Base-by-base conservation (phyloP, 129 eudicot genomes). In the Sambucus nigra region DNA sequence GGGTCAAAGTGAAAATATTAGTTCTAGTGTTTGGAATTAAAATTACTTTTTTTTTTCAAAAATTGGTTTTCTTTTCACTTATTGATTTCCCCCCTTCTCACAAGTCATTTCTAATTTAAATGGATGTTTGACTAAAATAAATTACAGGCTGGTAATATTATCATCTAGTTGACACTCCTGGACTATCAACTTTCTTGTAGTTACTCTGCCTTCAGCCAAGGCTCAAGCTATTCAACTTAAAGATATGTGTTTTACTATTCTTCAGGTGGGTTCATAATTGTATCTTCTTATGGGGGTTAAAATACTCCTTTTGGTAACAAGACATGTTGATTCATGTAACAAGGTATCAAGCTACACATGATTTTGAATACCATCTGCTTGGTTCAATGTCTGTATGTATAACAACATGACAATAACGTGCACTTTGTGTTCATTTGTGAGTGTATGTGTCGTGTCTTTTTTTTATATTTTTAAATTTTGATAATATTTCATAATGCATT, bases 181-280 rank as follows among this genome's bases (percentile, higher is more conserved):
- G 15, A 25, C 6, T 59, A 7, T 17, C 35, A 45, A 59, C 46
- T 57, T 51, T 58, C 46, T 72, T 79, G 33, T 69, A 89, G 97
- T 67, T 81, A 89, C 97, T 62, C 63, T 89, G 57, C 97, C 95
- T 45, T 50, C 72, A 0, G 68, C 73, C 51, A 89, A 89, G 78
- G 95, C 97, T 68, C 74, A 78, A 79, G 95, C 97, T 68, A 95
- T 89, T 54, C 88, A 89, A 79, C 80, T 89, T 55, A 95, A 89
- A 76, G 97, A 89, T 69, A 83, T 89, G 24, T 89, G 97, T 70
- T 89, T 89, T 76, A 95, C 88, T 31, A 93, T 89, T 67, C 87
- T 89, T 67, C 95, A 89, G 85, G 97, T 83, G 35, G 18, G 57
- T 51, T 58, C 27, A 40, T 9, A 0, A 21, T 29, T 18, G 15